Conservation (phyloP, 306 rosid species). For the Rubus parviflorus region DNA sequence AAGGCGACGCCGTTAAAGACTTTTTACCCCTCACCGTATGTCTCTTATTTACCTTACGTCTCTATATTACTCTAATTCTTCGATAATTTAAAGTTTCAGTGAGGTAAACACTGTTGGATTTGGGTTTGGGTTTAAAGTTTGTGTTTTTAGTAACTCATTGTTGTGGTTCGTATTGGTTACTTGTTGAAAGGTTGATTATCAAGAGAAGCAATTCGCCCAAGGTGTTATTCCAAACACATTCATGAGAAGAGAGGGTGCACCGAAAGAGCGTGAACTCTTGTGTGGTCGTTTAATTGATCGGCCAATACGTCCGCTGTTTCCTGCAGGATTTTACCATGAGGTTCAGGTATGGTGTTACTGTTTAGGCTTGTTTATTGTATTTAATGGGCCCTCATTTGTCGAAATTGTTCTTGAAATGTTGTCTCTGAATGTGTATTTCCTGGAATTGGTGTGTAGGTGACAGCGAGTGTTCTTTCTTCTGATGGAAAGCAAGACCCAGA, state of each 20-base stretch:
- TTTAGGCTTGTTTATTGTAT: background rate
- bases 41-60: background rate
- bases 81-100: background rate
- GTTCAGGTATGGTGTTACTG: constrained; percentile 67
- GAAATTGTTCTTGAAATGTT: background rate
- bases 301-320: constrained; percentile 90
- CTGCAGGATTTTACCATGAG: constrained; percentile 85
- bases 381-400: constrained; percentile 1
- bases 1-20: constrained; percentile 63
- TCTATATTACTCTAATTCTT: background rate
- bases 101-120: background rate
- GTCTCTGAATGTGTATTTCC: constrained; percentile 6
- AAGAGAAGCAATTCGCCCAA: constrained; percentile 90
- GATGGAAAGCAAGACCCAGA: constrained; percentile 93
- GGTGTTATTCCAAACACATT: constrained; percentile 77
- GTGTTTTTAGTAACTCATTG: background rate
- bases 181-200: constrained; percentile 82
- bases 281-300: constrained; percentile 89
- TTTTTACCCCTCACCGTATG: constrained; percentile 92
- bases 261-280: constrained; percentile 89
- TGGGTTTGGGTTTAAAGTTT: background rate
- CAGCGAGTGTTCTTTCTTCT: constrained; percentile 86
- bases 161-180: constrained; percentile 7
- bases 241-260: constrained; percentile 95
- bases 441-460: constrained; percentile 49